Conservation (phyloP, 208 protist species). For the Acanthamoeba culbertsoni region DNA sequence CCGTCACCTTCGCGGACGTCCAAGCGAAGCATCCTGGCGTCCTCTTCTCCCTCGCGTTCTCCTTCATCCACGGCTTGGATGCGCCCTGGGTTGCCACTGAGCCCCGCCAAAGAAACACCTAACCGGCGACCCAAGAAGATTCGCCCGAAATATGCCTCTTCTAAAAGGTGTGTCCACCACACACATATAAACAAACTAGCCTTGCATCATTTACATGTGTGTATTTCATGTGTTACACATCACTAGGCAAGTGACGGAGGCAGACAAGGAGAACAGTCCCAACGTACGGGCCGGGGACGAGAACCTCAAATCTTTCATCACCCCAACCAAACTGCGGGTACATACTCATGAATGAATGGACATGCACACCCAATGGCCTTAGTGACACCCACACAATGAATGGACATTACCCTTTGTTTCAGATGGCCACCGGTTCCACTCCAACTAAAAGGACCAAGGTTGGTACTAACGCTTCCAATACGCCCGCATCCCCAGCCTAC, state of each 20-base stretch:
- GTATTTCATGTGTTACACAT: background rate
- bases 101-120: background rate
- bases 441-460: background rate
- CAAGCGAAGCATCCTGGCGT: background rate
- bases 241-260: background rate
- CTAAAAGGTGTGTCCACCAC: too few species aligned
- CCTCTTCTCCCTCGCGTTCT: background rate
- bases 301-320: background rate
- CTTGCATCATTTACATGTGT: too few species aligned
- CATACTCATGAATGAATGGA: background rate
- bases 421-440: background rate
- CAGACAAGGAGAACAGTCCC: conserved; percentile 32
- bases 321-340: background rate
- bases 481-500: background rate
- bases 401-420: background rate
- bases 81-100: background rate
- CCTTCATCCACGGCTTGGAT: background rate
- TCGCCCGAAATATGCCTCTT: background rate
- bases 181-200: too few species aligned
- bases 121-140: conserved; percentile 18
- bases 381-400: background rate
- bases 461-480: background rate
- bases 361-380: background rate
- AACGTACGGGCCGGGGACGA: background rate
- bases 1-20: background rate